Base-by-base conservation (phyloP, 2,329 filamentous ascomycete species). In the Colletotrichum orbiculare region DNA sequence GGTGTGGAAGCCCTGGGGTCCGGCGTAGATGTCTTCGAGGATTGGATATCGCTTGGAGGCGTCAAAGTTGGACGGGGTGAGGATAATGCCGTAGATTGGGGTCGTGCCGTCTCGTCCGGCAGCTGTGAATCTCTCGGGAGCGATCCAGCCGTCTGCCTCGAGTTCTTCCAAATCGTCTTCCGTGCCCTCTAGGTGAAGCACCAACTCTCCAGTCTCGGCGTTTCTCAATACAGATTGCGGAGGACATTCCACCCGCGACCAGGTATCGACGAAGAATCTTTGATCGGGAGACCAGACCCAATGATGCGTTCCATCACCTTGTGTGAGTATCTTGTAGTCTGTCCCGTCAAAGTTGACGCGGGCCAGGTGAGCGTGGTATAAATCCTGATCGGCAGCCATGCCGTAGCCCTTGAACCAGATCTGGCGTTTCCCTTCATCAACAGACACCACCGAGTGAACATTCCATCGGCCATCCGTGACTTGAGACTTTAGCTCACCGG, bases 11-110 rank as follows among this genome's bases (percentile, higher is more conserved):
- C 17, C 53, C 47, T 67, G 59, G 8, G 67, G 74, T 1, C 74
- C 74, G 0, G 74, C 72, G 33, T 76, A 76, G 8, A 75, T 71
- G 37, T 70, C 60, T 25, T 76, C 73, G 8, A 76, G 34, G 4
- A 76, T 47, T 1, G 73, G 71, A 37, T 76, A 76, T 10, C 60
- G 68, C 58, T 69, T 70, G 35, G 48, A 46, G 7, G 54, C 57
- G 50, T 74, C 70, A 50, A 74, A 73, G 17, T 70, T 52, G 8
- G 12, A 8, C 4, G 74, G 74, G 0, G 13, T 41, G 17, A 60
- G 17, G 13, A 60, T 60, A 0, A 60, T 37, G 6, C 57, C 57
- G 3, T 60, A 54, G 5, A 60, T 60, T 3, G 35, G 11, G 2
- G 49, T 53, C 13, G 34, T 25, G 0, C 42, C 42, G 25, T 60